Evolutionary conservation across 2,329 filamentous ascomycete genomes (phyloP).

Genomic region (Sporothrix schenckii): DNA sequence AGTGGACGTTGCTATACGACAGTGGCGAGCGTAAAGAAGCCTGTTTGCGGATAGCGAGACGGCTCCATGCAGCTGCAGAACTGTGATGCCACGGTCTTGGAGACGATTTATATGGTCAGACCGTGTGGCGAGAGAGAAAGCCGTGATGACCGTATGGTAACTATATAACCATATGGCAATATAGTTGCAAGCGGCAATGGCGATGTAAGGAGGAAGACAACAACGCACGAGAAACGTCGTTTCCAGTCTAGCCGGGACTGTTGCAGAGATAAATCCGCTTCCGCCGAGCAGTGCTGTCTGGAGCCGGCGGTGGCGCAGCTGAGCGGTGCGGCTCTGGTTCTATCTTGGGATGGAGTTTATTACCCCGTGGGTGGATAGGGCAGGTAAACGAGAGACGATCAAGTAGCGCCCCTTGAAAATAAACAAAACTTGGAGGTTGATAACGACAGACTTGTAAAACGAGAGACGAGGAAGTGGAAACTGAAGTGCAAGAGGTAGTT

Average conservation of each 20-base stretch:
- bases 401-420: not conserved
- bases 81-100: not conserved
- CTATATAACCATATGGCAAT: not conserved
- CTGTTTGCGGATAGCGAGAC: not conserved
- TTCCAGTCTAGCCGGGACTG: not conserved
- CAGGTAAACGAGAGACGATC: not conserved
- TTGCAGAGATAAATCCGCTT: not conserved
- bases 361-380: not conserved
- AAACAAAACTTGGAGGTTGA: not conserved
- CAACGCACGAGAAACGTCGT: not conserved
- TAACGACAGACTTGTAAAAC: not conserved
- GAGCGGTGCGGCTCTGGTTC: slow-evolving; percentile 10
- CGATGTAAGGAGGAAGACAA: not conserved
- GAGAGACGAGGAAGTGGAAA: not conserved
- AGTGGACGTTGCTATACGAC: too few species aligned
- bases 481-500: not conserved
- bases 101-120: not conserved
- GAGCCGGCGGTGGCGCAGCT: slow-evolving; percentile 11
- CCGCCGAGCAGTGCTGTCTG: not conserved
- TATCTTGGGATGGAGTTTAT: slow-evolving; percentile 13
- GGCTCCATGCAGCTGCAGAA: slow-evolving; percentile 4
- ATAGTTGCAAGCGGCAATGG: not conserved
- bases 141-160: not conserved
- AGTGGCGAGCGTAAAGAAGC: not conserved
- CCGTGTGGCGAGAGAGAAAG: not conserved